Base-by-base conservation (phyloP, 768 basidiomycete genomes). In the Kwoniella mangroviensis region DNA sequence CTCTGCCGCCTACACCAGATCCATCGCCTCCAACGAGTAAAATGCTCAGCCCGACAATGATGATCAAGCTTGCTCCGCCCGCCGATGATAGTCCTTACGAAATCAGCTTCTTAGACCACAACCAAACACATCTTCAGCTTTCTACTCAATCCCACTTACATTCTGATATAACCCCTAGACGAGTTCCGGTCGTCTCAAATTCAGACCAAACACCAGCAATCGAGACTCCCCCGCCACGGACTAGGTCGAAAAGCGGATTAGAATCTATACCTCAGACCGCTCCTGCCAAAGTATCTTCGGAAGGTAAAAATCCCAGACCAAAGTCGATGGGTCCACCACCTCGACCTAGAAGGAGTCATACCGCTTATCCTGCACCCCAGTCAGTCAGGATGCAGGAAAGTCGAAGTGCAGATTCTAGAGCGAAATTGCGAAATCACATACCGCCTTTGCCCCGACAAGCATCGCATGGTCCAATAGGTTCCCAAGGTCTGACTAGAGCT, bases 31-130 rank as follows among this genome's bases (percentile, higher is more conserved):
- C 79, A 15, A 54, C 42, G 28, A 69, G 71, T 61, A 77, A 77
- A 53, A 53, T 73, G 13, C 67, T 75, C 15, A 69, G 70, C 34
- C 68, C 78, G 19, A 68, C 73, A 2, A 69, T 69, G 24, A 77
- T 79, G 74, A 71, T 81, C 65, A 75, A 75, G 53, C 68, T 78
- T 15, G 77, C 77, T 24, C 77, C 77, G 13, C 75, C 77, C 7
- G 71, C 75, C 4, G 75, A 73, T 42, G 75, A 76, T 21, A 53
- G 28, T 17, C 69, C 28, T 11, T 65, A 63, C 55, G 62, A 56
- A 56, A 58, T 69, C 49, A 51, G 28, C 28, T 13, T 63, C n/a
- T 15, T 68, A 22, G 66, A 62, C 4, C 45, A 49, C 4, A 19
- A 49, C 21, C 60, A 12, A 34, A 41, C 51, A 7, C 24, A 52